Evolutionary conservation across 2,329 filamentous ascomycete species (phyloP).

Genomic region (Monilinia fructigena): DNA sequence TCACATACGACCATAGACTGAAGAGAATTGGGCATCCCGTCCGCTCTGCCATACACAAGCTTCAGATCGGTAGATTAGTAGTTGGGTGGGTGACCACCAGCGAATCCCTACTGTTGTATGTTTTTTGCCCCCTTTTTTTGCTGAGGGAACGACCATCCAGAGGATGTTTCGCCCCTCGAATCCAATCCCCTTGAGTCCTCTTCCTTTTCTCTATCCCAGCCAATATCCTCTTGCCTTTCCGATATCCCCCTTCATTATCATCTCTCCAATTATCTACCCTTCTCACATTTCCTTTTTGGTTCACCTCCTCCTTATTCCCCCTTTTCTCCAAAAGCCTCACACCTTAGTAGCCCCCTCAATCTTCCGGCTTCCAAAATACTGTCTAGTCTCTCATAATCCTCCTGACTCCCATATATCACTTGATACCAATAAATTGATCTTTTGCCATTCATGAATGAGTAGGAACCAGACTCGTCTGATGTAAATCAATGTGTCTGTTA

Average conservation of each 20-base stretch:
- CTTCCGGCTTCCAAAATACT: neutral
- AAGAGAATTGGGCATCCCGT: constrained; percentile 12
- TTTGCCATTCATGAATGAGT: neutral
- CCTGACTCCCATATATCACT: constrained; percentile 1
- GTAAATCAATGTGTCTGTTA: neutral
- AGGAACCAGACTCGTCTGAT: neutral
- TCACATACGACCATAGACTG: constrained; percentile 10
- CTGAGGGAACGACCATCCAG: neutral
- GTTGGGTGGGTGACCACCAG: too few relatives aligned
- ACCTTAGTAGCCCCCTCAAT: neutral
- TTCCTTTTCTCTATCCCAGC: neutral
- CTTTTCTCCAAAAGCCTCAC: neutral
- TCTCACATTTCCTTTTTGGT: neutral
- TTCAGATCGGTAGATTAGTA: too few relatives aligned
- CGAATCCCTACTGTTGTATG: too few relatives aligned
- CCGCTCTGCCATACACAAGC: too few relatives aligned
- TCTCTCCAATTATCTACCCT: neutral
- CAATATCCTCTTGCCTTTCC: neutral
- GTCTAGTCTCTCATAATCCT: neutral
- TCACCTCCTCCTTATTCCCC: neutral
- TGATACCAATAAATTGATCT: neutral
- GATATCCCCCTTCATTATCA: neutral
- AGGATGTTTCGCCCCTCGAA: neutral
- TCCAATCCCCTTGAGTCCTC: neutral
- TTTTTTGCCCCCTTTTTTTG: neutral